Evolutionary conservation across 176 grass and related monocot genomes (phyloP).

Genomic region (Thalia dealbata): DNA sequence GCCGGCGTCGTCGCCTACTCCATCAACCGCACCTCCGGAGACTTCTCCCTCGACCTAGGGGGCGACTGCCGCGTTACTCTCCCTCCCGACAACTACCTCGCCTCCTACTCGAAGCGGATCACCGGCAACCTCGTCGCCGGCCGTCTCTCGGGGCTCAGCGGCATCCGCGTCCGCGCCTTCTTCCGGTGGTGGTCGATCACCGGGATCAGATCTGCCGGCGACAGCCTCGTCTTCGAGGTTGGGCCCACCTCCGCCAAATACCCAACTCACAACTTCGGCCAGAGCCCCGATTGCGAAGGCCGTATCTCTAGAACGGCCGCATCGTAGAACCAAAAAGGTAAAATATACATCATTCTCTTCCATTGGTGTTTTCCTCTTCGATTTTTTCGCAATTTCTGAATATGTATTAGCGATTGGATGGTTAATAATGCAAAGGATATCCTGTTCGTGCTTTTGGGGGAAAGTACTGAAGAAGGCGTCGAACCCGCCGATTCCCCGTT

Average conservation of each 20-base stretch:
- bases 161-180: constrained; percentile 37
- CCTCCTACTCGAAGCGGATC: constrained; percentile 27
- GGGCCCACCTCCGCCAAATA: constrained; percentile 35
- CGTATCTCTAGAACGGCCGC: neutral
- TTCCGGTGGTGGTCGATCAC: constrained; percentile 48
- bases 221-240: constrained; percentile 38
- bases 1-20: constrained; percentile 31
- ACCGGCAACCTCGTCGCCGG: constrained; percentile 22
- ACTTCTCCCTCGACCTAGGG: constrained; percentile 28
- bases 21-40: constrained; percentile 29
- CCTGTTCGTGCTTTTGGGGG: too few relatives aligned
- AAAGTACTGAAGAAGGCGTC: too few relatives aligned
- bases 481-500: too few relatives aligned
- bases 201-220: constrained; percentile 28
- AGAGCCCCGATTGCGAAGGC: constrained; percentile 30
- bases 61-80: constrained; percentile 24
- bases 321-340: neutral
- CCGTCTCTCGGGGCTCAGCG: constrained; percentile 25
- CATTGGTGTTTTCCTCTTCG: neutral
- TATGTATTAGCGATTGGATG: neutral
- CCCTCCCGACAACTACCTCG: constrained; percentile 40
- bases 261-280: constrained; percentile 24
- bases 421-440: neutral
- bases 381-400: neutral
- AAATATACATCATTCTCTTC: neutral